Evolutionary conservation across 306 rosid species (phyloP).

Genomic region (Castanea mollissima): DNA sequence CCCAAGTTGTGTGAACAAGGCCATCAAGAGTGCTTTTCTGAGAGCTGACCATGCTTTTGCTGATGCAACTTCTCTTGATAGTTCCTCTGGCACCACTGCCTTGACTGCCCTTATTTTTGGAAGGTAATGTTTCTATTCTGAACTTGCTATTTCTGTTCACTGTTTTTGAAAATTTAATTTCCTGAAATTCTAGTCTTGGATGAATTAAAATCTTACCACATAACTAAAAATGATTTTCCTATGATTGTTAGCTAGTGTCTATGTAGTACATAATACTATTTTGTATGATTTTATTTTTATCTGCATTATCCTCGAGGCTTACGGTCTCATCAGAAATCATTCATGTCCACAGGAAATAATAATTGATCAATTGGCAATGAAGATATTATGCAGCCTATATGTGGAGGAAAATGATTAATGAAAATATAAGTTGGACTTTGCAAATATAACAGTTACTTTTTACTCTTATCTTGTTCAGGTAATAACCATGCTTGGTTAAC

Average conservation of each 20-base stretch:
- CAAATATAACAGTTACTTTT: background rate
- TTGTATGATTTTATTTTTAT: background rate
- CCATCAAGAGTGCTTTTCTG: slow-evolving; percentile 65
- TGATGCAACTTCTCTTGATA: slow-evolving; percentile 67
- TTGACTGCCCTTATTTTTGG: slow-evolving; percentile 62
- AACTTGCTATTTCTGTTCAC: background rate
- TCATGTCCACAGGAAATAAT: background rate
- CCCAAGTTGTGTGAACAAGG: slow-evolving; percentile 53
- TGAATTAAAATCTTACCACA: background rate
- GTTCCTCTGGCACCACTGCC: slow-evolving; percentile 84
- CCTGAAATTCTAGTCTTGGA: background rate
- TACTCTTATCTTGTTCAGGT: background rate
- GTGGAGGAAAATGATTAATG: background rate
- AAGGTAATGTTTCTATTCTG: slow-evolving; percentile 35
- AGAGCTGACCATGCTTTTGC: slow-evolving; percentile 82
- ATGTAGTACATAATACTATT: background rate
- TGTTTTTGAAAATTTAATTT: background rate
- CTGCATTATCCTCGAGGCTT: background rate
- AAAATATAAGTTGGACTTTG: background rate
- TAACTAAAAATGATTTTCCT: background rate
- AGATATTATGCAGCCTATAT: background rate
- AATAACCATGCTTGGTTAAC: background rate
- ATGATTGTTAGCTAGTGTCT: background rate
- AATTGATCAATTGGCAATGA: background rate
- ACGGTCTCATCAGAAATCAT: background rate